These are phyloP conservation scores for Lipomyces starkeyi DNA, from an alignment of 805 yeast species.

Conservation along the genomic window DNA sequence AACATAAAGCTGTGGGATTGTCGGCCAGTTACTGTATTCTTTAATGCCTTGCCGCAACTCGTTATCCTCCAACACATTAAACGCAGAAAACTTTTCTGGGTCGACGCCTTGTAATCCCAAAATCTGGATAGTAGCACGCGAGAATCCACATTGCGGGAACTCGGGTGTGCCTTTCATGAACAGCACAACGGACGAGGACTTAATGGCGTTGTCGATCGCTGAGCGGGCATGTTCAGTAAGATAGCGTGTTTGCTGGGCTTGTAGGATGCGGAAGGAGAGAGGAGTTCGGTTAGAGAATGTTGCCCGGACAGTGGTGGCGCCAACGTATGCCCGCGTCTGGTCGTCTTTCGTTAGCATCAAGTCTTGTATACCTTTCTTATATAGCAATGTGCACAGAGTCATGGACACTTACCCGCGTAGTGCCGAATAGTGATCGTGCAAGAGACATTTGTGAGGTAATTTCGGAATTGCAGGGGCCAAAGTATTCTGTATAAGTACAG, in stretches of 20 bases:
- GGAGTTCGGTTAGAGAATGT: constrained; percentile 24
- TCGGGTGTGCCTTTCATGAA: constrained; percentile 99
- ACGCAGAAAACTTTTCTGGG: constrained; percentile 95
- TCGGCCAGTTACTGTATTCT: constrained; percentile 97
- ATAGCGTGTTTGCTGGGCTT: constrained; percentile 49
- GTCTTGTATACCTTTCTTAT: background rate
- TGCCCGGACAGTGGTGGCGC: constrained; percentile 16
- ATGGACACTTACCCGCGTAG: constrained; percentile 23
- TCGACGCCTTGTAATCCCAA: constrained; percentile 97
- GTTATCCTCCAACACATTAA: constrained; percentile 91
- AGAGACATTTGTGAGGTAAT: constrained; percentile 14
- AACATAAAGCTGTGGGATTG: constrained; percentile 94
- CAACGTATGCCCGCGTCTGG: constrained; percentile 23
- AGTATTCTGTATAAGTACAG: background rate
- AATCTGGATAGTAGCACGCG: constrained; percentile 90
- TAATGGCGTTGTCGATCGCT: constrained; percentile 86
- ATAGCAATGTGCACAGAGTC: background rate
- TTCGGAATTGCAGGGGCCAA: background rate
- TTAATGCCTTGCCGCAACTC: constrained; percentile 95
- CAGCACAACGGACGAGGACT: constrained; percentile 89
- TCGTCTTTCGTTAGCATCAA: background rate
- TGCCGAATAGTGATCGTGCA: constrained; percentile 19
- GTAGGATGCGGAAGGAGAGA: constrained; percentile 16
- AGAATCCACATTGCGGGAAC: constrained; percentile 96
- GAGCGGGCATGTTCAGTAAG: constrained; percentile 77